Evolutionary conservation across 2,329 filamentous ascomycete species (phyloP).

Genomic region (Dactylellina haptotyla): DNA sequence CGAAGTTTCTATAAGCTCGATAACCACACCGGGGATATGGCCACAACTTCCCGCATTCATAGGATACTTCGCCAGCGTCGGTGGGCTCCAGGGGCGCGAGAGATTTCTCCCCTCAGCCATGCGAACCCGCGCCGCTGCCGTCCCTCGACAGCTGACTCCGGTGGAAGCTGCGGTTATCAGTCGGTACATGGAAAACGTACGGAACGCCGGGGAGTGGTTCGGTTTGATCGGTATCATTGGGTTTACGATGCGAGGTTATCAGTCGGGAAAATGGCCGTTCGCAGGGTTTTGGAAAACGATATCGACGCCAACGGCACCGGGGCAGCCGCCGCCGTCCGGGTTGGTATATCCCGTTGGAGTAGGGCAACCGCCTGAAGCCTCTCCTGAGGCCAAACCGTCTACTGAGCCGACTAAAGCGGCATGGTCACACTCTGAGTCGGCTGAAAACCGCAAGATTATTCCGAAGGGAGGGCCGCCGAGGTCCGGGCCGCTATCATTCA

Average conservation of each 20-base stretch:
- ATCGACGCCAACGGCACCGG: not conserved
- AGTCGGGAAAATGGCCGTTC: constrained; percentile 27
- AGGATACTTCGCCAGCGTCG: constrained; percentile 9
- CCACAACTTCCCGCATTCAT: constrained; percentile 20
- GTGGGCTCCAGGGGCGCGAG: constrained; percentile 2
- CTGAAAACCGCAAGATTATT: too few species aligned
- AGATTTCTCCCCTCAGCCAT: constrained; percentile 10
- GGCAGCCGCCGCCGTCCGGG: not conserved
- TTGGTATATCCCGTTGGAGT: constrained; percentile 4
- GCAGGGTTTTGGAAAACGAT: constrained; percentile 2
- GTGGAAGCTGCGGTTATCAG: constrained; percentile 32
- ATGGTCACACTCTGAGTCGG: not conserved
- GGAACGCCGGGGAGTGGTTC: constrained; percentile 26
- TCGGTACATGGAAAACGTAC: constrained; percentile 36
- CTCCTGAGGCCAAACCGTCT: not conserved
- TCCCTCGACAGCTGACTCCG: constrained; percentile 25
- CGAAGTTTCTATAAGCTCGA: constrained; percentile 11
- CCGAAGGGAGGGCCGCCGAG: too few species aligned
- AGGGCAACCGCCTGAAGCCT: not conserved
- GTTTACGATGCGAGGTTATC: not conserved
- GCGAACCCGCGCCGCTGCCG: not conserved
- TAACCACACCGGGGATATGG: constrained; percentile 24
- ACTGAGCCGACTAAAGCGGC: not conserved
- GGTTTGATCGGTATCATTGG: constrained; percentile 25
- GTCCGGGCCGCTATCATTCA: too few species aligned